A percentile compares a stretch with the other conserved stretches of the same genome.
Evolutionary conservation across 257 asterid genomes (phyloP).

Genomic region (Solanum chiquidenum): DNA sequence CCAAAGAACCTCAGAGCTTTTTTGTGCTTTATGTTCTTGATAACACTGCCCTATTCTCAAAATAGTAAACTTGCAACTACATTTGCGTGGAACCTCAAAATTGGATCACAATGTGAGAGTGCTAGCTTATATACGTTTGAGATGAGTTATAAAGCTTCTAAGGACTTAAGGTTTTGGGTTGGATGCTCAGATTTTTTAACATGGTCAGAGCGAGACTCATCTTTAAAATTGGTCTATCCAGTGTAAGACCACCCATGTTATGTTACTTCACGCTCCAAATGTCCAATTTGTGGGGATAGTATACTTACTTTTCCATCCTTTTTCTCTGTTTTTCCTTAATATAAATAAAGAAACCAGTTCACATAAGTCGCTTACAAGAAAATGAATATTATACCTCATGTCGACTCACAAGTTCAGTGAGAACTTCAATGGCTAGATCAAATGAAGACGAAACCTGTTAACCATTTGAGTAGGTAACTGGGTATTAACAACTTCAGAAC

Average conservation of each 20-base stretch:
- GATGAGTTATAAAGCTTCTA: not conserved
- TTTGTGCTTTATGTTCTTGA: not conserved
- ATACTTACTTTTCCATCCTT: not conserved
- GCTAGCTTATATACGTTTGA: not conserved
- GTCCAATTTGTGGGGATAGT: not conserved
- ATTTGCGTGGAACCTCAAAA: not conserved
- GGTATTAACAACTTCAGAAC: not conserved
- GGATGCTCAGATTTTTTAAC: not conserved
- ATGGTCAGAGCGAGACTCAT: not conserved
- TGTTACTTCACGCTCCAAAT: not conserved
- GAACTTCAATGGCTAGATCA: constrained; percentile 78
- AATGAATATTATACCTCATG: constrained; percentile 53
- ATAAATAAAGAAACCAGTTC: not conserved
- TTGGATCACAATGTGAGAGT: not conserved
- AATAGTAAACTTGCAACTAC: not conserved
- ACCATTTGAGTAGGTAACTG: not conserved
- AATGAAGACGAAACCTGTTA: constrained; percentile 58
- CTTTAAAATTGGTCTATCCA: not conserved
- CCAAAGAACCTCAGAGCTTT: not conserved
- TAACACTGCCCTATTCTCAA: not conserved
- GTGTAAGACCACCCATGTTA: not conserved
- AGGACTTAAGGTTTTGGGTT: not conserved
- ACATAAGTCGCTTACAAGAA: not conserved
- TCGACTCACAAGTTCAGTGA: constrained; percentile 67
- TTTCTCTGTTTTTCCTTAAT: not conserved